Base-by-base conservation (phyloP, 768 basidiomycete genomes). In the Glaciozyma antarctica region DNA sequence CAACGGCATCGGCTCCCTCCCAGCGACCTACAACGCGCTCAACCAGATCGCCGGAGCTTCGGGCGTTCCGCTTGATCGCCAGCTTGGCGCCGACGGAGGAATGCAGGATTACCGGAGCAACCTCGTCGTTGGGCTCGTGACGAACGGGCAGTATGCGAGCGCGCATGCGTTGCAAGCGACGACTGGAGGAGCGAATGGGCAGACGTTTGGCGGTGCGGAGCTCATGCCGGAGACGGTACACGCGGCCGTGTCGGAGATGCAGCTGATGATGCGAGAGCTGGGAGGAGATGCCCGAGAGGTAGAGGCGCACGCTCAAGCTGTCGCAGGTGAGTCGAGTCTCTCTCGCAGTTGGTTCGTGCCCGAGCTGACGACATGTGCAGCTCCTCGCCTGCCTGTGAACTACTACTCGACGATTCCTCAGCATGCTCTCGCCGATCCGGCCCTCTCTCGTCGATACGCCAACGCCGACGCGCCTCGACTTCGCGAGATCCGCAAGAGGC, bases 81-180 rank as follows among this genome's bases (percentile, higher is more conserved):
- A 98, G 75, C 85, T 97, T 49, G 87, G 88, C 61, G 93, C 90
- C 54, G 85, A 84, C 0, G 17, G 24, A 24, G 74, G 65, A 26
- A 84, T 98, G 5, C 93, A 98, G 79, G 97, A 97, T 75, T 97
- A 93, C 74, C 82, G 95, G 63, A 90, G 88, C 53, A 94, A 94
- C 75, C 79, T 98, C 45, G 80, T 93, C 48, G 81, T 92, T 49
- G 64, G 63, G 2, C 49, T 74, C 38, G 70, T 64, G 30, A 43
- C 65, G 45, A 63, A 70, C 30, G 60, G 56, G 9, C 64, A 66
- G 56, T 70, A 62, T 41, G 65, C 68, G 13, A 61, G 59, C 30
- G 58, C 64, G 38, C 58, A 63, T n/a, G 32, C 59, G 87, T 87
- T 92, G 12, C 53, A 30, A 7, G 53, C 30, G 6, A 24, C 21